Base-by-base conservation (phyloP, 2,329 filamentous ascomycete genomes). In the Neofusicoccum cordaticola region DNA sequence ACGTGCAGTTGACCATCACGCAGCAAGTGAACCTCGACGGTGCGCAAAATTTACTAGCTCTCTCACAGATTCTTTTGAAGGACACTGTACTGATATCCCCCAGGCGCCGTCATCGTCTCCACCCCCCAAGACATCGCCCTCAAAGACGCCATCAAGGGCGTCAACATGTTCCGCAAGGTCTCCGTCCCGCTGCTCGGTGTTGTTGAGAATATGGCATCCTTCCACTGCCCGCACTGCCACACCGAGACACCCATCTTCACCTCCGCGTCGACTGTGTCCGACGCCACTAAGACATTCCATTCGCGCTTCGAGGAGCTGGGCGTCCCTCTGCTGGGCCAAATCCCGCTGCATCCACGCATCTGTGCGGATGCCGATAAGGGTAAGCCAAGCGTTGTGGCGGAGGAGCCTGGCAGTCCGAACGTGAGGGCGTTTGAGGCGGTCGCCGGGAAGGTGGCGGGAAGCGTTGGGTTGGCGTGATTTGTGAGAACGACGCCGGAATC, bases 1-100 rank as follows among this genome's bases (percentile, higher is more conserved):
- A 99, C 73, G 94, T 94, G 0, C 95, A 99, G 74, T 83, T 99
- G 69, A 97, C 92, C n/a, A 95, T 99, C 67, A 94, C 92, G 15
- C 95, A 99, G 76, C 94, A 97, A 79, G 84, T 99, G 11, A 83
- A 91, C n/a, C 81, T 99, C 2, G 91, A 96, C 70, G 94, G 93
- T 84, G 80, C 74, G 81, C 66, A 5, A 22, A 17, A 15, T 11
- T 35, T 19, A 31, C 17, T 0, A 11, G 12, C 12, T 9, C 9
- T 17, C 8, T 1, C 11, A 22, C 5, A 35, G n/a, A 2, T 6
- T 19, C 45, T 11, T 31, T 6, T 4, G 4, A 8, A 27, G 11
- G 15, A 31, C 2, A 27, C 4, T 3, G 4, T 4, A 9, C 19
- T 19, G 17, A 50, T 2, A 9, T 17, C 2, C 42, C 44, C 4